Base-by-base conservation (phyloP, 495 filamentous ascomycete species). In the Hypoxylon trugodes region DNA sequence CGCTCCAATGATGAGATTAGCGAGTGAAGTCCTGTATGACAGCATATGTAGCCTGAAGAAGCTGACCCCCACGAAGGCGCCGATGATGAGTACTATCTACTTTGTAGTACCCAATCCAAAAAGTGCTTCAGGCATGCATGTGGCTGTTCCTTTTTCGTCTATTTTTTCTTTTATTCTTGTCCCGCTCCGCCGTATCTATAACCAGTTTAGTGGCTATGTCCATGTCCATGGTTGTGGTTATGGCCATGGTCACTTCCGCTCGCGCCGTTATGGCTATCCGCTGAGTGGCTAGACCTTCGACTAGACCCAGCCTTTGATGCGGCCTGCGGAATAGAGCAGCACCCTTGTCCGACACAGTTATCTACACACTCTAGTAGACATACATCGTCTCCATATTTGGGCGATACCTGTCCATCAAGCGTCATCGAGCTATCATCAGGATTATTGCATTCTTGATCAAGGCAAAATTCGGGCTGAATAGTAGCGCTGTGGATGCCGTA, bases 401-500 rank as follows among this genome's bases (percentile, higher is more conserved):
- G 79, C 62, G 41, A 72, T 54, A 26, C 73, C 72, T 60, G 69
- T 37, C 65, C 75, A 55, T 73, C 74, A 53, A 70, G 50, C 35
- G 66, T 68, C 56, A 73, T 66, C 37, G 63, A 76, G 36, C 70
- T 73, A 61, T 74, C 70, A 37, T 67, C 68, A 8, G 66, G 66
- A 13, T 72, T 72, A 49, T 78, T 77, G 12, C 73, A 72, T 40
- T 74, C 76, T 13, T 81, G 76, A 66, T 87, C 89, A 42, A 81
- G 79, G 61, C 88, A 90, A 73, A 95, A 98, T 71, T 98, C 95
- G 2, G 96, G 96, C 76, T 98, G 95, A 61, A 98, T 97, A 6
- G 95, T 98, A 3, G 91, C 92, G n/a, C 90, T 95, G 76, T 98
- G 95, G 60, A 98, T 97, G 10, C 95, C 95, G 65, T 96, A 96